Percentiles rank a stretch among this genome's conserved stretches.
Conservation (phyloP, 495 filamentous ascomycete species). For the Oidiodendron maius region DNA sequence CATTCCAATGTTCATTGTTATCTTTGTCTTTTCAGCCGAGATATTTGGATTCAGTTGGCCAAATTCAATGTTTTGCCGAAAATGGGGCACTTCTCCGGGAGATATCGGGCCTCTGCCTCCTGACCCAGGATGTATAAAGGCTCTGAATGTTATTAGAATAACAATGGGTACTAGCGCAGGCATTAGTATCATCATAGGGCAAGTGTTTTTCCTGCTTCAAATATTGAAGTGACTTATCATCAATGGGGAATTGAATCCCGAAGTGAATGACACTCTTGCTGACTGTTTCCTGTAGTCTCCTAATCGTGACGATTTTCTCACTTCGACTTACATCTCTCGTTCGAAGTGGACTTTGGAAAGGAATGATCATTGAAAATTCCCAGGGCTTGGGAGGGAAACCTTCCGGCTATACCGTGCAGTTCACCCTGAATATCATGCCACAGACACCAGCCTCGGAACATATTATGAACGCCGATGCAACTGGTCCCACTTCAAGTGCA, state of each 20-base stretch:
- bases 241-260: too few species aligned
- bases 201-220: background rate
- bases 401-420: background rate
- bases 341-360: constrained; percentile 1
- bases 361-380: background rate
- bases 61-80: background rate
- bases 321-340: background rate
- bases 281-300: background rate
- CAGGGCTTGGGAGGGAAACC: background rate
- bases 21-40: background rate
- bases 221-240: too few species aligned
- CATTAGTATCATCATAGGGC: background rate
- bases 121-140: background rate
- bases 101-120: background rate
- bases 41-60: background rate
- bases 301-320: background rate
- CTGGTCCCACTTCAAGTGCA: too few species aligned
- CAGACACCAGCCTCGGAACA: background rate
- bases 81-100: background rate
- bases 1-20: background rate
- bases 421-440: background rate
- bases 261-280: background rate
- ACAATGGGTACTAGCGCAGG: background rate
- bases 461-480: background rate
- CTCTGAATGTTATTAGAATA: background rate